Conservation (phyloP, 108 stramenopile genomes). For the Discostella stelligeroides region DNA sequence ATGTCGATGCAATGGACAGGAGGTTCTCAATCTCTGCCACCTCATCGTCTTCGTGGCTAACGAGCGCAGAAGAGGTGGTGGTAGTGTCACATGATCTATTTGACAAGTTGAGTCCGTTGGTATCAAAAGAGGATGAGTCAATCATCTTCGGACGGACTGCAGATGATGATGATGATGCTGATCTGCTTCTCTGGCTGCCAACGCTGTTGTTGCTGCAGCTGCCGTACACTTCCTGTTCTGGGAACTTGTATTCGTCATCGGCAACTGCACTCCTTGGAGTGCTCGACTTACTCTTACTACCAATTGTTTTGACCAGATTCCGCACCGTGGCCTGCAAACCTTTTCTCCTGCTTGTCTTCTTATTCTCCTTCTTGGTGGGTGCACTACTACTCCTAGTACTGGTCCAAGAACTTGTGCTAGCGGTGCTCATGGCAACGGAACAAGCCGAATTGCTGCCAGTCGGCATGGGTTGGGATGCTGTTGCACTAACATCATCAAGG, state of each 20-base stretch:
- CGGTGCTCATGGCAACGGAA: not conserved
- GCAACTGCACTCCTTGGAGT: too few relatives aligned
- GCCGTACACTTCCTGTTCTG: not conserved
- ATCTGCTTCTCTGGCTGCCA: not conserved
- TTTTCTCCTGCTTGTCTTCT: not conserved
- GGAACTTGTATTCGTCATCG: too few relatives aligned
- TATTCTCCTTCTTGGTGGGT: not conserved
- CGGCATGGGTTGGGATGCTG: too few relatives aligned
- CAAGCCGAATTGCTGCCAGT: not conserved
- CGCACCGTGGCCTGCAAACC: not conserved
- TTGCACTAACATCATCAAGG: not conserved
- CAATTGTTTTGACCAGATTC: not conserved
- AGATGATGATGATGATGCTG: too few relatives aligned
- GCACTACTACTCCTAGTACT: not conserved
- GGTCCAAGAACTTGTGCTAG: not conserved
- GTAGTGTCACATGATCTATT: too few relatives aligned
- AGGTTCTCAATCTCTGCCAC: not conserved
- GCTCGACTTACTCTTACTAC: not conserved
- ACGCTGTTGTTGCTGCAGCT: too few relatives aligned
- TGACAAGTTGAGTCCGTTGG: not conserved
- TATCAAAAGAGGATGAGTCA: not conserved
- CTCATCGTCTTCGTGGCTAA: not conserved
- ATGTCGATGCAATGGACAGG: conserved; percentile 3
- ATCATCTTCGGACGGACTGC: too few relatives aligned
- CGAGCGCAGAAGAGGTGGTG: not conserved